phyloP scores from a whole-genome alignment of 2,329 filamentous ascomycete genomes.

The Raffaelea arxii region DNA sequence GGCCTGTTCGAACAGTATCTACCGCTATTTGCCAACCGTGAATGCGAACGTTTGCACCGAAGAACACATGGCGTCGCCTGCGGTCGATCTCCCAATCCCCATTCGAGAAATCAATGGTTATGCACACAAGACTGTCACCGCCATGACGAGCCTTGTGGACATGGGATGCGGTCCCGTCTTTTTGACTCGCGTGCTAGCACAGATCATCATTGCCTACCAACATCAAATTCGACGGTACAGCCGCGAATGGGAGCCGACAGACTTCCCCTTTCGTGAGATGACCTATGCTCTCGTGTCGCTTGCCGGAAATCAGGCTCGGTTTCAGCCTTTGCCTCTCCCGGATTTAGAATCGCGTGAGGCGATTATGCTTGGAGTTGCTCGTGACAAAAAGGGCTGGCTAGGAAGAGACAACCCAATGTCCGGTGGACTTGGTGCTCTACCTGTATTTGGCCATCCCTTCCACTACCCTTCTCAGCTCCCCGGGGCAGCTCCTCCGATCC shows the following conservation, averaged over 20 bases:
- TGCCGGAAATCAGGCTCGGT: neutral
- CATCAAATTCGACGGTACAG: neutral
- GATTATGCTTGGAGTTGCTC: neutral
- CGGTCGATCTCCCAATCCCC: neutral
- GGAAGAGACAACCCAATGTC: neutral
- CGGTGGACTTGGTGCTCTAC: too few relatives aligned
- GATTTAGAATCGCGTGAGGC: neutral
- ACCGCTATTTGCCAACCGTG: neutral
- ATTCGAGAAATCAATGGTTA: neutral
- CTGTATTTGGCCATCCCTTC: too few relatives aligned
- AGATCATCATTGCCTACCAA: neutral
- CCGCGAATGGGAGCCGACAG: neutral
- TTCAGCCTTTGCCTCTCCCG: neutral
- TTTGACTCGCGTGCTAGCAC: neutral
- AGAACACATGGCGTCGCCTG: neutral
- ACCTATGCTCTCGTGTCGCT: neutral
- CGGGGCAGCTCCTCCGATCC: too few relatives aligned
- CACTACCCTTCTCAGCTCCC: too few relatives aligned
- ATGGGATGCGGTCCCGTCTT: neutral
- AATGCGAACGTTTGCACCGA: neutral
- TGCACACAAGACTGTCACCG: neutral
- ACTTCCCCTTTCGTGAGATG: neutral
- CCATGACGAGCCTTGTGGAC: neutral
- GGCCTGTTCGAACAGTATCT: neutral
- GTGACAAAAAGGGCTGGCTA: neutral